phyloP scores from a whole-genome alignment of 305 asterid species.

The Ilex paraguariensis region DNA sequence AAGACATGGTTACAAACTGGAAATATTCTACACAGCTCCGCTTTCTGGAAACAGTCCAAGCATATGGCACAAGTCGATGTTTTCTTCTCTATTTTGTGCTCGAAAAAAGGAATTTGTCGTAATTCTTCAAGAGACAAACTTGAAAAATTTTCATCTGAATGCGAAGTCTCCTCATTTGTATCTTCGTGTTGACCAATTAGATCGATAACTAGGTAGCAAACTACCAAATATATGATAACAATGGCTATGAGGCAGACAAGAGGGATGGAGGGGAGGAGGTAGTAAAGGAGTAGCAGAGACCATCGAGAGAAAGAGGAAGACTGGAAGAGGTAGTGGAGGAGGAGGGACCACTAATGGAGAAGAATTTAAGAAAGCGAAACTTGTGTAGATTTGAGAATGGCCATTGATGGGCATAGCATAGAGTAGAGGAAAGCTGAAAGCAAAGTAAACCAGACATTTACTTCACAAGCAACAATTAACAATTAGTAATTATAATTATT shows the following conservation, averaged over 20 bases:
- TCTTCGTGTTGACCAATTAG: conserved; percentile 20
- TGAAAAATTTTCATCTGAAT: conserved; percentile 7
- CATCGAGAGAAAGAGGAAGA: neutral
- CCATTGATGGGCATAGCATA: too few relatives aligned
- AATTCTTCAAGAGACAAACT: conserved; percentile 41
- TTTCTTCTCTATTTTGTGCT: conserved; percentile 20
- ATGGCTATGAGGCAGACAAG: conserved; percentile 37
- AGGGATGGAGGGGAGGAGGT: conserved; percentile 50
- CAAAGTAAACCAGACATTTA: too few relatives aligned
- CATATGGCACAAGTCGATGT: conserved; percentile 43
- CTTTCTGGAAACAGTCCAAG: conserved; percentile 35
- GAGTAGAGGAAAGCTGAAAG: too few relatives aligned
- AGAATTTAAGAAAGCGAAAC: too few relatives aligned
- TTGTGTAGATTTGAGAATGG: too few relatives aligned
- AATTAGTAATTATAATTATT: too few relatives aligned
- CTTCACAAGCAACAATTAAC: too few relatives aligned
- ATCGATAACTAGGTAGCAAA: conserved; percentile 49
- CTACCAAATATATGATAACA: conserved; percentile 34
- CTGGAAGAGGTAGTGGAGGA: neutral
- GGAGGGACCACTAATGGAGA: too few relatives aligned
- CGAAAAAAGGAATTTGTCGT: conserved; percentile 37
- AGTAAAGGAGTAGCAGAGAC: neutral
- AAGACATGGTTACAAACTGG: conserved; percentile 57
- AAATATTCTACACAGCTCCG: conserved; percentile 44
- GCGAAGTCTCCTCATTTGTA: conserved; percentile 4